Evolutionary conservation across 2,329 filamentous ascomycete species (phyloP).

Genomic region (Alternaria solani): DNA sequence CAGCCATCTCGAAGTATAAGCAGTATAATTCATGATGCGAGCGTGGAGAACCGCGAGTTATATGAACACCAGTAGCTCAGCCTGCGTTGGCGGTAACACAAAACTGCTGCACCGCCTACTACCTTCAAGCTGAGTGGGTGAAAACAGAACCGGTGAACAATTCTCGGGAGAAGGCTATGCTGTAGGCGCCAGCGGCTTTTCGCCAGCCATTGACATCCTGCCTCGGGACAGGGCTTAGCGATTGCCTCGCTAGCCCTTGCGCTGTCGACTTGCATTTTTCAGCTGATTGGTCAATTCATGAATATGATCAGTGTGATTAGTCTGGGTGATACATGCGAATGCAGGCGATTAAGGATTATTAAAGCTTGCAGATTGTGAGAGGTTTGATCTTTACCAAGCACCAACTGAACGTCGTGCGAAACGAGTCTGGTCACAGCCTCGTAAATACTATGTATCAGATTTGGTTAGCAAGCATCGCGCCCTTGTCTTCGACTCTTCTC

Average conservation of each 20-base stretch:
- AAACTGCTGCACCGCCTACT: not conserved
- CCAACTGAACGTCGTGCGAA: too few species aligned
- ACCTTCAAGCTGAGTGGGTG: not conserved
- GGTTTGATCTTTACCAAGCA: not conserved
- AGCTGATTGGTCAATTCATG: not conserved
- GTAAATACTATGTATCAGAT: too few species aligned
- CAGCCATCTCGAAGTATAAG: not conserved
- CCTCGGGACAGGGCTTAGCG: not conserved
- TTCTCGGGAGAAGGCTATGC: not conserved
- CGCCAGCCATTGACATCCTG: not conserved
- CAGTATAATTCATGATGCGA: not conserved
- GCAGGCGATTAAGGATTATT: too few species aligned
- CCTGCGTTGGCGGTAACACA: not conserved
- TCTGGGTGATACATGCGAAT: too few species aligned
- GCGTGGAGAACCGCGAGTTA: not conserved
- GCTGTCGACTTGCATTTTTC: not conserved
- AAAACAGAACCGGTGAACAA: not conserved
- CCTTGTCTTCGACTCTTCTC: too few species aligned
- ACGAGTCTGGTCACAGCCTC: too few species aligned
- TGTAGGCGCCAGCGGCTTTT: not conserved
- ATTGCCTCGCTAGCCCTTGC: not conserved
- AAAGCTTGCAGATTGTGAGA: not conserved
- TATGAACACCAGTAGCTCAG: not conserved
- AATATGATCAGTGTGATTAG: accelerated
- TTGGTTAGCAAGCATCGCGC: too few species aligned